Evolutionary conservation across 345 rosid species (phyloP).

Genomic region (Corchorus capsularis): DNA sequence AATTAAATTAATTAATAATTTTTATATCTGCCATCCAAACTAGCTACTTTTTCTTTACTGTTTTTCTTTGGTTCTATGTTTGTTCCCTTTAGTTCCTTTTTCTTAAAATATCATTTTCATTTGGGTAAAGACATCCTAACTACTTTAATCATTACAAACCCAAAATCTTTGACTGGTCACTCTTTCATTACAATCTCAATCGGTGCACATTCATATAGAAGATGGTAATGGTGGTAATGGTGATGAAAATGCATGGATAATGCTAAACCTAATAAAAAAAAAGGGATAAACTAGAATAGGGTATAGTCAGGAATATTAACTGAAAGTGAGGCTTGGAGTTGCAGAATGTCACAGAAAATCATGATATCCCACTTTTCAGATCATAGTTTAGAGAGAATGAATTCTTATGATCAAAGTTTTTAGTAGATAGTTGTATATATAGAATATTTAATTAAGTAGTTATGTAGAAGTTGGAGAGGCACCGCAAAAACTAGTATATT

Average conservation of each 20-base stretch:
- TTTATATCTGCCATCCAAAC: constrained; percentile 4
- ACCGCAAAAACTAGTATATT: constrained; percentile 16
- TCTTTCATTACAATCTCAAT: not conserved
- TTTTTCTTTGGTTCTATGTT: constrained; percentile 20
- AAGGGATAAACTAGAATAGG: too few relatives aligned
- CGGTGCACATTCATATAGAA: not conserved
- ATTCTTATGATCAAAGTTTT: too few relatives aligned
- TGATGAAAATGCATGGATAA: too few relatives aligned
- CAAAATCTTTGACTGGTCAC: constrained; percentile 43
- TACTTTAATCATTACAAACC: constrained; percentile 39
- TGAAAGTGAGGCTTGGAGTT: too few relatives aligned
- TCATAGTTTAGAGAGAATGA: too few relatives aligned
- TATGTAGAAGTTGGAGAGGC: not conserved
- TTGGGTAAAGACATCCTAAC: constrained; percentile 31
- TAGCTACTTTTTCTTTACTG: constrained; percentile 36
- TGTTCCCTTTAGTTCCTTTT: constrained; percentile 35
- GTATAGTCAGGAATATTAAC: too few relatives aligned
- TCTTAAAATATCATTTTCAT: constrained; percentile 52
- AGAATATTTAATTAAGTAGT: too few relatives aligned
- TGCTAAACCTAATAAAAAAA: too few relatives aligned
- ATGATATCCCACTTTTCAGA: too few relatives aligned
- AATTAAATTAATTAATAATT: not conserved
- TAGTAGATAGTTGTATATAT: too few relatives aligned
- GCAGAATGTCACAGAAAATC: too few relatives aligned
- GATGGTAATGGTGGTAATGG: too few relatives aligned